Base-by-base conservation (phyloP, 345 rosid species). In the Dipteronia sinensis region DNA sequence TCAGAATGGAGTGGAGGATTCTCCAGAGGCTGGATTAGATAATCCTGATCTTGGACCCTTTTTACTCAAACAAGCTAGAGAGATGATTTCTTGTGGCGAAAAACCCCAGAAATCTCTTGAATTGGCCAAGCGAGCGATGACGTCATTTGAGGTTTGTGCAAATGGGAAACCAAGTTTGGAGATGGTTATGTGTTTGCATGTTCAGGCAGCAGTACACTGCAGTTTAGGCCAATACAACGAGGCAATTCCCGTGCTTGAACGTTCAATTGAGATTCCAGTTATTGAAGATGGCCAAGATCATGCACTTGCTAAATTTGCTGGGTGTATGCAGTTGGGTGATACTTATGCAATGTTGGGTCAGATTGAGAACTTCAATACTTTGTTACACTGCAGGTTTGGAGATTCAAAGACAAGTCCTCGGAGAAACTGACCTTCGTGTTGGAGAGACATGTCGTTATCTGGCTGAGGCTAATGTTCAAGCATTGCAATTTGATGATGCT, bases 321-420 rank as follows among this genome's bases (percentile, higher is more conserved):
- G 99, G 42, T 95, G 98, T 73, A 95, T 95, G 99, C 99, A 93
- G 80, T 87, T 95, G 34, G 99, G 99, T 64, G 99, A 95, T 76
- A 84, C 95, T 46, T 92, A 95, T 49, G 92, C 90, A 58, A 81
- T 89, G 84, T 79, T 95, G 81, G 98, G 98, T 61, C 98, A 95
- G 78, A 81, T 86, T 34, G 99, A 95, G 81, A 94, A 92, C n/a
- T 75, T 90, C 99, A 6, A 84, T 92, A 19, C 79, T 93, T 72
- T 88, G 87, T 44, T 95, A 95, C 67, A 87, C 95, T 0, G 94
- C 98, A 5, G 98, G 99, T 67, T 77, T 95, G 81, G 98, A 95
- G 91, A 92, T 95, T 0, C 98, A 95, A 78, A 91, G 83, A 83
- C 99, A 94, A 84, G 92, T 85, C 56, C 82, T 95, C 80, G 98